Evolutionary conservation across 768 basidiomycete species (phyloP).

Genomic region (Pulveroboletus sp.): DNA sequence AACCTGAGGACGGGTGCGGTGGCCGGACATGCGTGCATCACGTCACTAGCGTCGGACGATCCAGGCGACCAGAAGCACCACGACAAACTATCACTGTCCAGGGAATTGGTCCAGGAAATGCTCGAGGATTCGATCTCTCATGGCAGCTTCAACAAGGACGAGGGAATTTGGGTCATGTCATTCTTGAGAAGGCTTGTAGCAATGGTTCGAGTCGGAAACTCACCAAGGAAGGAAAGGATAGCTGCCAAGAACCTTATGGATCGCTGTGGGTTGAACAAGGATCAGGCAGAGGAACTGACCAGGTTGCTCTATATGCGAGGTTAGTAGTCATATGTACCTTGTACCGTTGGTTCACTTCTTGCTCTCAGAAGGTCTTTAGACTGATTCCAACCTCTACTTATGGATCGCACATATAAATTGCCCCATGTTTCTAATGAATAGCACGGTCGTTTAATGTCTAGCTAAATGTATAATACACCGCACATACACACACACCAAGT

Average conservation of each 20-base stretch:
- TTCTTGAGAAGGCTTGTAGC: slow-evolving; percentile 19
- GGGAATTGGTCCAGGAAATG: slow-evolving; percentile 12
- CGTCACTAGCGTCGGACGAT: slow-evolving; percentile 9
- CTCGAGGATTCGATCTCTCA: slow-evolving; percentile 21
- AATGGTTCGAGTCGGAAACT: slow-evolving; percentile 8
- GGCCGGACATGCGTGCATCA: slow-evolving; percentile 30
- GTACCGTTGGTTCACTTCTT: neutral
- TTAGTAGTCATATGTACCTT: neutral
- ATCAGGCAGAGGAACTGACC: slow-evolving; percentile 18
- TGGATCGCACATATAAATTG: neutral
- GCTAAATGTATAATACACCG: slow-evolving; percentile 1
- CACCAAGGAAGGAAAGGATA: slow-evolving; percentile 9
- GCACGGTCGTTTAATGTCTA: neutral
- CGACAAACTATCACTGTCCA: slow-evolving; percentile 13
- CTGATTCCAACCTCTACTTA: too few species aligned
- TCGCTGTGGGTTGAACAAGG: slow-evolving; percentile 15
- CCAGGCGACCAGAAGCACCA: neutral
- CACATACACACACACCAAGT: neutral
- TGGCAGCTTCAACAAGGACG: slow-evolving; percentile 12
- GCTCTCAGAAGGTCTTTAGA: neutral
- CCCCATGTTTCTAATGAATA: neutral
- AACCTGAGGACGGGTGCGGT: slow-evolving; percentile 7
- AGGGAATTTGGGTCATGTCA: slow-evolving; percentile 19
- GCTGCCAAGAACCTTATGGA: slow-evolving; percentile 7
- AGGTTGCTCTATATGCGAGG: slow-evolving; percentile 7